Evolutionary conservation across 129 eudicot species (phyloP).

Genomic region (Dittrichia graveolens): DNA sequence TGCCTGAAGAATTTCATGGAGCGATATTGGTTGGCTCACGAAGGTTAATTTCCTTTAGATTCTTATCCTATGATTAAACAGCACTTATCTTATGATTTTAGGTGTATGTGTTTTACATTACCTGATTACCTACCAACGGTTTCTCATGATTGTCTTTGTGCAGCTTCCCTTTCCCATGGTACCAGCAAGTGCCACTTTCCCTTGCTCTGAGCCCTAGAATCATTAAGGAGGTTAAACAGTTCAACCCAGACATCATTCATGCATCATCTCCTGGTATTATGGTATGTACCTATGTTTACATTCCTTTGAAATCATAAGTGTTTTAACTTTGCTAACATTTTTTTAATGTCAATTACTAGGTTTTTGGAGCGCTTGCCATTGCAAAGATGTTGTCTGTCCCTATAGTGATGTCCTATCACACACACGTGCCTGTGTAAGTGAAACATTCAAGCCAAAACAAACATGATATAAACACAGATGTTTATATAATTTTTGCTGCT

Average conservation of each 20-base stretch:
- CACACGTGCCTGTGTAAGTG: constrained; percentile 99
- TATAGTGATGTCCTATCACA: constrained; percentile 97
- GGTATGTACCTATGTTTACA: constrained; percentile 42
- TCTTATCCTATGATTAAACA: neutral
- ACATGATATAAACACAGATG: neutral
- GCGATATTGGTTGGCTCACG: constrained; percentile 84
- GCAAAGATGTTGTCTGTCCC: constrained; percentile 93
- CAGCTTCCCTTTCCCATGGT: constrained; percentile 98
- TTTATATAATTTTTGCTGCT: constrained; percentile 22
- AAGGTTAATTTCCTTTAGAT: constrained; percentile 45
- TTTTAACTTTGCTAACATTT: constrained; percentile 8
- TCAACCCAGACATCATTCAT: constrained; percentile 95
- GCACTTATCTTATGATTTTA: constrained; percentile 2
- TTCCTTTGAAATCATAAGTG: neutral
- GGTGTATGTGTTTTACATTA: neutral
- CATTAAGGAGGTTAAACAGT: constrained; percentile 80
- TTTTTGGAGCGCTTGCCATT: constrained; percentile 91
- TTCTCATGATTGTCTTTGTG: constrained; percentile 24
- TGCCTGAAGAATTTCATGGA: constrained; percentile 91
- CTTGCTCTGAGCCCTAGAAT: constrained; percentile 97
- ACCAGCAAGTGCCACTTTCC: constrained; percentile 96
- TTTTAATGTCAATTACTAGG: constrained; percentile 44
- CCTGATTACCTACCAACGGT: constrained; percentile 17
- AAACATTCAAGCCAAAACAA: constrained; percentile 8
- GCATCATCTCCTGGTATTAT: constrained; percentile 97